These are phyloP conservation scores for Phytophthora boehmeriae DNA, from an alignment of 352 stramenopile species.

Conservation along the genomic window DNA sequence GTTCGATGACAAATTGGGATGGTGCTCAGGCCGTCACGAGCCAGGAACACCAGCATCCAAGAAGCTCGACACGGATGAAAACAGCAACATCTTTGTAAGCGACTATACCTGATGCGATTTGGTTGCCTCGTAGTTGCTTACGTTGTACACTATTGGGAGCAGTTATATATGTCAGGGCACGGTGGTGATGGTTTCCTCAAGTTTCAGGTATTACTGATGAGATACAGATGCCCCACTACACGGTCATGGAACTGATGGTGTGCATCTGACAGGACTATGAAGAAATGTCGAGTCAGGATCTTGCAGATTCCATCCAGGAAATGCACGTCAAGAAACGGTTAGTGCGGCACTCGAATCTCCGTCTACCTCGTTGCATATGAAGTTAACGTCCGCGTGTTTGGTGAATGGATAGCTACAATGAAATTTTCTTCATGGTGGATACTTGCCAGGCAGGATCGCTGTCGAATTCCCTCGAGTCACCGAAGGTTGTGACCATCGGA, in stretches of 20 bases:
- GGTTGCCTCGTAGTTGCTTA: slow-evolving; percentile 41
- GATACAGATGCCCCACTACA: slow-evolving; percentile 1
- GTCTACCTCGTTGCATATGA: neutral
- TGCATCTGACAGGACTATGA: slow-evolving; percentile 84
- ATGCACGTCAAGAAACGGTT: slow-evolving; percentile 93
- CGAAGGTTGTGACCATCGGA: slow-evolving; percentile 94
- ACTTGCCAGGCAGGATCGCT: slow-evolving; percentile 97
- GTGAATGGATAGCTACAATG: slow-evolving; percentile 77
- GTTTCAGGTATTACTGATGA: slow-evolving; percentile 83
- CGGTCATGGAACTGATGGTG: slow-evolving; percentile 5
- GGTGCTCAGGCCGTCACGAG: slow-evolving; percentile 73
- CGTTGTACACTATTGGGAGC: slow-evolving; percentile 8
- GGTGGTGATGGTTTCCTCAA: slow-evolving; percentile 98
- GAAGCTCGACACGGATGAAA: slow-evolving; percentile 88
- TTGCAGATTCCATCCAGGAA: slow-evolving; percentile 92
- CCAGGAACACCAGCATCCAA: slow-evolving; percentile 89
- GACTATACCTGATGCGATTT: slow-evolving; percentile 5
- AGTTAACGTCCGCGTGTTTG: neutral
- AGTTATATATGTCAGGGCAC: slow-evolving; percentile 94
- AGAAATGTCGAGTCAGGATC: slow-evolving; percentile 95
- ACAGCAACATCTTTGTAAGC: slow-evolving; percentile 89
- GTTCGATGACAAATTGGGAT: neutral
- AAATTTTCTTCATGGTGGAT: slow-evolving; percentile 98
- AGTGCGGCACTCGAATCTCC: slow-evolving; percentile 4
- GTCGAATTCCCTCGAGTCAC: slow-evolving; percentile 80